Conservation (phyloP, 495 filamentous ascomycete genomes). For the Daldinia childiae region DNA sequence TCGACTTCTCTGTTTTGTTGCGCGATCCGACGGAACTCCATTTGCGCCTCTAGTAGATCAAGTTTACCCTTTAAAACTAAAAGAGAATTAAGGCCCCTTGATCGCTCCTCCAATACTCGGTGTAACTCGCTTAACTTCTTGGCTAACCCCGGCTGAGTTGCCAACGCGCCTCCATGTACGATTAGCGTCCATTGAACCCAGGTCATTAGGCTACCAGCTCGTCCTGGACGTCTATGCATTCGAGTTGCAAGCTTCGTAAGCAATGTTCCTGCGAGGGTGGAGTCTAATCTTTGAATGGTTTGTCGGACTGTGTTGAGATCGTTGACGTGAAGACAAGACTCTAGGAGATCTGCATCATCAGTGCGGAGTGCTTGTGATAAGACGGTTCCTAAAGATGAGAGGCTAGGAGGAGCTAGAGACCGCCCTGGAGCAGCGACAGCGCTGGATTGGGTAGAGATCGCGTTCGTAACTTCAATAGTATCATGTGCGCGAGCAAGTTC, state of each 20-base stretch:
- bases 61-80: constrained; percentile 91
- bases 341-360: constrained; percentile 85
- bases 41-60: constrained; percentile 88
- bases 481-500: constrained; percentile 82
- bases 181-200: constrained; percentile 98
- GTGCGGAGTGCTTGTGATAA: constrained; percentile 92
- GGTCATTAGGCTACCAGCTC: constrained; percentile 88
- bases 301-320: constrained; percentile 79
- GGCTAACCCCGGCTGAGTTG: constrained; percentile 79
- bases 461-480: constrained; percentile 78
- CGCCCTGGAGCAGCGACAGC: constrained; percentile 43
- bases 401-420: constrained; percentile 68
- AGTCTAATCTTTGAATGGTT: constrained; percentile 90
- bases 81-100: constrained; percentile 80
- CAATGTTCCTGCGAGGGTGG: constrained; percentile 77
- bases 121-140: constrained; percentile 78
- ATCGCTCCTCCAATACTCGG: constrained; percentile 85
- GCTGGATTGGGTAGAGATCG: constrained; percentile 57
- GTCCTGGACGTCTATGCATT: constrained; percentile 85
- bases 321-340: constrained; percentile 85
- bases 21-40: constrained; percentile 73
- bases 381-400: constrained; percentile 85
- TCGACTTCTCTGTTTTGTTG: constrained; percentile 56
- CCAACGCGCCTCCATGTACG: constrained; percentile 90
- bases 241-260: constrained; percentile 86